Conservation (phyloP, 2,329 filamentous ascomycete genomes). For the Alternaria burnsii region DNA sequence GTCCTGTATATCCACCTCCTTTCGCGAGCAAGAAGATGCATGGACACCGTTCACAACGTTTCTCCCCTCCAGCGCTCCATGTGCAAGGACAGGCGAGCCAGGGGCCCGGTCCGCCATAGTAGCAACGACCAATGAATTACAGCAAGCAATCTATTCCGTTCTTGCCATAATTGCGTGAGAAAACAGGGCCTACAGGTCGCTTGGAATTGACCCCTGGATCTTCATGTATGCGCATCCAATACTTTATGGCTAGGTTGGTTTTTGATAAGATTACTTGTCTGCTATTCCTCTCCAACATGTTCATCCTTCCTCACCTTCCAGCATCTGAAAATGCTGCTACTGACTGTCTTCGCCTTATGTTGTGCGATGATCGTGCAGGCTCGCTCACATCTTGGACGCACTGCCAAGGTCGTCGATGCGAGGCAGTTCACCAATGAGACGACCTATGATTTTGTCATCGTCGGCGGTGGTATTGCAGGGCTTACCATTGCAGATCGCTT, state of each 20-base stretch:
- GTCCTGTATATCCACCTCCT: background rate
- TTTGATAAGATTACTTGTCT: background rate
- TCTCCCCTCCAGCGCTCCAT: background rate
- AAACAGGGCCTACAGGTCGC: background rate
- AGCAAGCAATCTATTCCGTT: background rate
- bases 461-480: slow-evolving; percentile 38
- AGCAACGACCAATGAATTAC: slow-evolving; percentile 2
- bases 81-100: background rate
- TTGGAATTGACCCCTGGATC: background rate
- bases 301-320: background rate
- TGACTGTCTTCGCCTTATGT: background rate
- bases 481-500: slow-evolving; percentile 39
- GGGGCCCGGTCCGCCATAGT: background rate
- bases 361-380: background rate
- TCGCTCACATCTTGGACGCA: slow-evolving; percentile 12
- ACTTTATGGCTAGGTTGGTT: background rate
- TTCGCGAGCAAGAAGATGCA: background rate
- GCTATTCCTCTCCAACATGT: background rate
- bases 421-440: slow-evolving; percentile 14
- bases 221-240: background rate
- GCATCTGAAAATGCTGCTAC: background rate
- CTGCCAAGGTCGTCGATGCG: slow-evolving; percentile 18
- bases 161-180: background rate
- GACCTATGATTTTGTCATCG: slow-evolving; percentile 37
- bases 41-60: background rate